Percentiles rank a stretch among this genome's conserved stretches.
These are phyloP conservation scores for Arabidopsis lyrata DNA, from an alignment of 441 rosid species.

Conservation along the genomic window DNA sequence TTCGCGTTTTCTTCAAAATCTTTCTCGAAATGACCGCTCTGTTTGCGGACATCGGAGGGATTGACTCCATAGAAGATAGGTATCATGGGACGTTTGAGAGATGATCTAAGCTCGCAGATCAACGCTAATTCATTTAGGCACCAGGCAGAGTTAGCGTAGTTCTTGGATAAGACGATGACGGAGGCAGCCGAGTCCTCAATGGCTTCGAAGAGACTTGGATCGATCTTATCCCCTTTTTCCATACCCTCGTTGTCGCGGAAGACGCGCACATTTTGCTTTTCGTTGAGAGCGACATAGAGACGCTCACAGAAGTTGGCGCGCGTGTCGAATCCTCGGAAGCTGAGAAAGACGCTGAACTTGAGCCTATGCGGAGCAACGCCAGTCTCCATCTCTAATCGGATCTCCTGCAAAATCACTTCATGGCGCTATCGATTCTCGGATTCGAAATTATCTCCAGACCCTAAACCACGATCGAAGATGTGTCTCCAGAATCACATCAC, in stretches of 20 bases:
- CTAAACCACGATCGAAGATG: too few species aligned
- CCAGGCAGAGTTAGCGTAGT: conserved; percentile 54
- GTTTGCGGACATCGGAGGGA: conserved; percentile 53
- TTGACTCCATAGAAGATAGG: conserved; percentile 53
- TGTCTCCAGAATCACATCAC: too few species aligned
- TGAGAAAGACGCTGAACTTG: conserved; percentile 62
- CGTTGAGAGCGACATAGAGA: conserved; percentile 43
- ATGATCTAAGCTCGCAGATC: conserved; percentile 38
- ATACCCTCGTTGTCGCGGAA: conserved; percentile 57
- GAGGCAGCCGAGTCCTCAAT: conserved; percentile 56
- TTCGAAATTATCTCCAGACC: background rate
- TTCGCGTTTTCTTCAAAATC: conserved; percentile 24
- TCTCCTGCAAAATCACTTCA: background rate
- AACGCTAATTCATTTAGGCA: conserved; percentile 55
- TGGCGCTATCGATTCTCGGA: background rate
- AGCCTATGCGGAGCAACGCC: conserved; percentile 37
- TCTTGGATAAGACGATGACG: conserved; percentile 48
- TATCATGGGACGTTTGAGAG: conserved; percentile 39
- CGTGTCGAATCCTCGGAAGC: conserved; percentile 64
- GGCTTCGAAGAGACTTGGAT: conserved; percentile 41
- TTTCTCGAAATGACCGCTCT: conserved; percentile 33
- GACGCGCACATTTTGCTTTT: conserved; percentile 46
- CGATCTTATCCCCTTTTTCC: conserved; percentile 51
- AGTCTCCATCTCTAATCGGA: conserved; percentile 14
- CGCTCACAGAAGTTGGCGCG: conserved; percentile 42